Base-by-base conservation (phyloP, 495 filamentous ascomycete genomes). In the Articulospora tetracladia region DNA sequence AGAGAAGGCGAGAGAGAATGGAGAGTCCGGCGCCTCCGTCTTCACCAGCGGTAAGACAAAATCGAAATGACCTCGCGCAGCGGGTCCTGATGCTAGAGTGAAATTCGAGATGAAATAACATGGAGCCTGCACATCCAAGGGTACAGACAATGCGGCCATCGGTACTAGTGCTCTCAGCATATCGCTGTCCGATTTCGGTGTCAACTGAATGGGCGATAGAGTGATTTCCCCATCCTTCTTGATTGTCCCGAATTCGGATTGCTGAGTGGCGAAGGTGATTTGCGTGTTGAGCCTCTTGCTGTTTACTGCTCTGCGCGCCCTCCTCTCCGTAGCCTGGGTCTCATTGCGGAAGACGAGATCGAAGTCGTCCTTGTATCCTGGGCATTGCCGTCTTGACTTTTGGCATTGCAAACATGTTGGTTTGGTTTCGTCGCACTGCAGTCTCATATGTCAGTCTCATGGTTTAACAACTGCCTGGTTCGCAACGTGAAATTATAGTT, bases 281-380 rank as follows among this genome's bases (percentile, higher is more conserved):
- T 70, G 8, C 66, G 57, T 48, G 64, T 50, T 54, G 47, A 41
- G 20, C 51, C 52, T 60, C 53, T 64, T 66, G 57, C 53, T 50
- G 25, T 55, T 60, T 20, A 46, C 24, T 17, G 54, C 41, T 44
- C 47, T 24, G n/a, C 66, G 69, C 17, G 77, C 79, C 55, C 80
- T 74, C 49, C 77, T 76, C 50, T 82, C 82, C 3, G 82, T 81
- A 1, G 83, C 80, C 51, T 78, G 71, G n/a, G 83, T 88, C 61
- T 87, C 83, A 66, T 87, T 84, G 36, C 87, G 79, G 50, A 88
- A 79, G 52, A 89, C 76, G 13, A 90, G 68, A 66, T 90, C 87
- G 59, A 90, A 86, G 20, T 86, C 83, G 65, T 87, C 78, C 58
- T 77, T 77, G 68, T 89, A 89, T 55, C 87, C 87, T 3, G 86